phyloP scores from a whole-genome alignment of 2,329 filamentous ascomycete genomes.

The Botrytis aclada region DNA sequence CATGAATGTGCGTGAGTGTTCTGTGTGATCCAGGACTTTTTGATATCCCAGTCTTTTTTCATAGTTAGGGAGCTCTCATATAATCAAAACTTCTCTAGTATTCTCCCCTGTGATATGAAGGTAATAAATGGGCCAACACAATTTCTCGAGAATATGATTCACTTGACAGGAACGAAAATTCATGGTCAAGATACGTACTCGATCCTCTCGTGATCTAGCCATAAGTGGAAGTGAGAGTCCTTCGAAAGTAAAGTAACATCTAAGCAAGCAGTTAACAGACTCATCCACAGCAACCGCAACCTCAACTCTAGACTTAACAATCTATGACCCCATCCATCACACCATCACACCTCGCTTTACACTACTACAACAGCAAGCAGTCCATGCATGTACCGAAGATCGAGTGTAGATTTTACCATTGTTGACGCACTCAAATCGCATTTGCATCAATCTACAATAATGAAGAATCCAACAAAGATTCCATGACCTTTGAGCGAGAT shows the following conservation, averaged over 20 bases:
- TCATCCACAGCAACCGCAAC: no score
- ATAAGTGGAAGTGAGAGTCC: no score
- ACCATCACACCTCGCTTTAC: no score
- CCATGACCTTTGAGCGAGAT: neutral
- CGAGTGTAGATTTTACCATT: neutral
- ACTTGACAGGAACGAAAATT: neutral
- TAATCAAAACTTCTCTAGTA: neutral
- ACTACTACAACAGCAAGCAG: neutral
- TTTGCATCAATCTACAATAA: neutral
- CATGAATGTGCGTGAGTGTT: neutral
- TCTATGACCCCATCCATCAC: no score
- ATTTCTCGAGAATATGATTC: neutral
- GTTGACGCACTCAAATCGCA: accelerated
- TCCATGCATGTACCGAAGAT: neutral
- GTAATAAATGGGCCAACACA: neutral
- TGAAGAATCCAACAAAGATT: neutral
- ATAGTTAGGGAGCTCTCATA: neutral
- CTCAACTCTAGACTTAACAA: no score
- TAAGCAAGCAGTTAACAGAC: no score
- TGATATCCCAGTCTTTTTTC: neutral
- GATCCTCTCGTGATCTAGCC: no score
- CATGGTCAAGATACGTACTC: neutral
- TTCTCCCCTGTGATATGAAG: neutral
- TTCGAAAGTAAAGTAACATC: no score
- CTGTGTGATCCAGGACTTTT: neutral